phyloP scores from a whole-genome alignment of 2,329 filamentous ascomycete species.

The Fusarium mexicanum region DNA sequence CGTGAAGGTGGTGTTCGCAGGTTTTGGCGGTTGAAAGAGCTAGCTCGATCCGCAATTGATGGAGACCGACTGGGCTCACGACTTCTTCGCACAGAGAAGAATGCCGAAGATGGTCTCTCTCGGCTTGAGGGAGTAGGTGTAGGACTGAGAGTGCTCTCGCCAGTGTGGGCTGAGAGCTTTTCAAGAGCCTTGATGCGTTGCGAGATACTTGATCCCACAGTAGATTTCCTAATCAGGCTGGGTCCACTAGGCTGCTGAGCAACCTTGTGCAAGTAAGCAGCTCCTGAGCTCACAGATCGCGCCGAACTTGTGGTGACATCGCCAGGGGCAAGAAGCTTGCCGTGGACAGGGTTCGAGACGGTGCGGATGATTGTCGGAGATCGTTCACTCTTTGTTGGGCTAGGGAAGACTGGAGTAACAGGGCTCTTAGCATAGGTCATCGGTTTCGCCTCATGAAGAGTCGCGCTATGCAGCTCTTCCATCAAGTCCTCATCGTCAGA shows the following conservation, averaged over 20 bases:
- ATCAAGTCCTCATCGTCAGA: slow-evolving; percentile 83
- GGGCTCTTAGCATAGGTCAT: slow-evolving; percentile 85
- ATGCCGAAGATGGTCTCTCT: slow-evolving; percentile 61
- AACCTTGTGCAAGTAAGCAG: slow-evolving; percentile 64
- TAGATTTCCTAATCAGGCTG: slow-evolving; percentile 71
- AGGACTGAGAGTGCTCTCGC: slow-evolving; percentile 33
- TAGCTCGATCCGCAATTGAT: slow-evolving; percentile 57
- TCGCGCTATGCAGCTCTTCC: slow-evolving; percentile 85
- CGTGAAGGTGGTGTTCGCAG: slow-evolving; percentile 48
- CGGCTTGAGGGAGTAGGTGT: slow-evolving; percentile 32
- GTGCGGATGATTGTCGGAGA: slow-evolving; percentile 52
- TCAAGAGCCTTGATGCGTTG: slow-evolving; percentile 94
- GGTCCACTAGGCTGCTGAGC: slow-evolving; percentile 60
- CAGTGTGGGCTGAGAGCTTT: slow-evolving; percentile 67
- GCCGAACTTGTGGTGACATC: slow-evolving; percentile 59
- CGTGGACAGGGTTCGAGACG: slow-evolving; percentile 58
- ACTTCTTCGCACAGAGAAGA: slow-evolving; percentile 67
- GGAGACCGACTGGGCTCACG: slow-evolving; percentile 57
- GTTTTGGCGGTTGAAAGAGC: slow-evolving; percentile 49
- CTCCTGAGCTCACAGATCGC: slow-evolving; percentile 66
- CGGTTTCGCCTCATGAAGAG: slow-evolving; percentile 83
- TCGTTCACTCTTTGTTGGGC: slow-evolving; percentile 36
- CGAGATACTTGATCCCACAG: slow-evolving; percentile 89
- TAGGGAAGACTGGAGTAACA: slow-evolving; percentile 70
- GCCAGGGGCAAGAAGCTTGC: slow-evolving; percentile 55